Evolutionary conservation across 75 land plant genomes (phyloP).

Genomic region (Pinus taeda): DNA sequence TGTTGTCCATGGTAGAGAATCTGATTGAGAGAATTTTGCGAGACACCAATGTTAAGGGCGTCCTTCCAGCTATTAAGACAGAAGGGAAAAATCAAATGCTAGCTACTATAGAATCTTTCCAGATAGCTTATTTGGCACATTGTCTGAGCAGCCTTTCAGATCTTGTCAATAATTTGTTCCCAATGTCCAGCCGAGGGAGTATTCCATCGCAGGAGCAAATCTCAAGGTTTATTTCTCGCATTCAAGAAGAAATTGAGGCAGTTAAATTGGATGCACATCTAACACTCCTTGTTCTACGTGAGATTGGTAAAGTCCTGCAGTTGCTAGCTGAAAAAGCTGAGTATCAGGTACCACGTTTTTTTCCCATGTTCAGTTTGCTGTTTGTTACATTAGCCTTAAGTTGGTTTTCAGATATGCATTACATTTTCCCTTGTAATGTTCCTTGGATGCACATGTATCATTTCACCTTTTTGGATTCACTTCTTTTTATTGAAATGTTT

Average conservation of each 20-base stretch:
- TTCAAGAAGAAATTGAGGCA: slow-evolving; percentile 96
- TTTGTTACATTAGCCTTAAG: neutral
- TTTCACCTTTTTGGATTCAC: neutral
- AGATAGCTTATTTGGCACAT: slow-evolving; percentile 72
- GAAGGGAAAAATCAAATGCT: slow-evolving; percentile 81
- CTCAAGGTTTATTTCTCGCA: slow-evolving; percentile 71
- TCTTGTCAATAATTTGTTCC: slow-evolving; percentile 82
- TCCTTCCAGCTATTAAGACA: slow-evolving; percentile 70
- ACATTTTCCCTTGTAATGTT: neutral
- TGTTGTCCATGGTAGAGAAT: slow-evolving; percentile 72
- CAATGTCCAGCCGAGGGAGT: slow-evolving; percentile 75
- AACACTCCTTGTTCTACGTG: slow-evolving; percentile 77
- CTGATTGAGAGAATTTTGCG: slow-evolving; percentile 82
- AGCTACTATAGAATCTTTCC: slow-evolving; percentile 77
- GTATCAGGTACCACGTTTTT: slow-evolving; percentile 65
- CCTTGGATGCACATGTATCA: neutral
- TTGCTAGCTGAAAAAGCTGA: slow-evolving; percentile 90
- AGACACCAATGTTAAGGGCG: slow-evolving; percentile 92
- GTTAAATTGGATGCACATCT: slow-evolving; percentile 80
- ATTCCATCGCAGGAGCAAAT: slow-evolving; percentile 94
- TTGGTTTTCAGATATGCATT: neutral
- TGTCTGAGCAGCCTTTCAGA: slow-evolving; percentile 79
- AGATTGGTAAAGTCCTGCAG: slow-evolving; percentile 75
- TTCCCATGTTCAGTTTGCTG: neutral
- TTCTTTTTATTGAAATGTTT: neutral